A percentile compares a stretch with the other conserved stretches of the same genome.
Evolutionary conservation across 495 filamentous ascomycete species (phyloP).

Genomic region (Tuber brumale): DNA sequence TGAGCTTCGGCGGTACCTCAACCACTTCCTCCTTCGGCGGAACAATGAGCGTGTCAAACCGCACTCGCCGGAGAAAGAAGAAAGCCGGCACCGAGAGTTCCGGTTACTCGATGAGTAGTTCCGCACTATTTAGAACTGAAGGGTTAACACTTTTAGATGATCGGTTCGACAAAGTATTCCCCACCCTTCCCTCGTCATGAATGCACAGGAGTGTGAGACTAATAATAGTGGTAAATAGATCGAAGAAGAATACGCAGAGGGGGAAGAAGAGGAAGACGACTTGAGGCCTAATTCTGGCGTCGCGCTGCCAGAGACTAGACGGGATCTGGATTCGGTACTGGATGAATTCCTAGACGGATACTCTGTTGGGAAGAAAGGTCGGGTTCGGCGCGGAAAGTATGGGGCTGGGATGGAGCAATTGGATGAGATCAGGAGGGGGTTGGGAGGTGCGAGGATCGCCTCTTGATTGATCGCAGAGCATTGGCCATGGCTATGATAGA

Average conservation of each 20-base stretch:
- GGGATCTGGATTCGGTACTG: conserved; percentile 82
- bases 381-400: conserved; percentile 74
- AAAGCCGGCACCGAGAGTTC: conserved; percentile 87
- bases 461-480: neutral
- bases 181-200: neutral
- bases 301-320: conserved; percentile 51
- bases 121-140: conserved; percentile 78
- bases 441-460: conserved; percentile 65
- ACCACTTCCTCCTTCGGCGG: conserved; percentile 49
- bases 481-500: neutral
- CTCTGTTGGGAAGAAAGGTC: conserved; percentile 60
- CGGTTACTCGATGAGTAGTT: conserved; percentile 94
- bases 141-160: conserved; percentile 78
- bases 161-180: conserved; percentile 65
- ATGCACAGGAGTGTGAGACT: neutral
- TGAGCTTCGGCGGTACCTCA: conserved; percentile 38
- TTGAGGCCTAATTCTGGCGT: conserved; percentile 21
- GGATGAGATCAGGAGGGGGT: conserved; percentile 75
- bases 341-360: conserved; percentile 86
- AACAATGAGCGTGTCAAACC: conserved; percentile 30
- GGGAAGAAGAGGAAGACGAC: conserved; percentile 58
- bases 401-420: conserved; percentile 77
- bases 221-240: conserved; percentile 43
- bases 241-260: conserved; percentile 73
- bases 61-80: conserved; percentile 59